Conservation (phyloP, 768 basidiomycete species). For the Arthromyces matolae region DNA sequence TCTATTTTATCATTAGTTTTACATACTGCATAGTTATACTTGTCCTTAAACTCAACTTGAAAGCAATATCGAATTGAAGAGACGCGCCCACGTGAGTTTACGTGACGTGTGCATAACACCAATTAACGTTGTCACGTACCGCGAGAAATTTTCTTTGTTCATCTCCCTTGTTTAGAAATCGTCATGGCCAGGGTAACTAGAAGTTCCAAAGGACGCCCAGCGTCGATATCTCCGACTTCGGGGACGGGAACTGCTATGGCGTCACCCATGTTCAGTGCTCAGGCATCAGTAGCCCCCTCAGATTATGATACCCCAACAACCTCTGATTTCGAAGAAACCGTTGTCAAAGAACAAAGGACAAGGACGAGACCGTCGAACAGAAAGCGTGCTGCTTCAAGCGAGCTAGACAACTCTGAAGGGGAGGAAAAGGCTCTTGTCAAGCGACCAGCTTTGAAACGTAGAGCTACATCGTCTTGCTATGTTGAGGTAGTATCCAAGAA, state of each 20-base stretch:
- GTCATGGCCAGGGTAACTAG: slow-evolving; percentile 34
- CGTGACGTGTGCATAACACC: slow-evolving; percentile 26
- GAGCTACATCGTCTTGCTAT: slow-evolving; percentile 31
- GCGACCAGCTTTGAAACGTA: slow-evolving; percentile 29
- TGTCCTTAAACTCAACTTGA: too few species aligned
- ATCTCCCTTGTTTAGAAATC: slow-evolving; percentile 10
- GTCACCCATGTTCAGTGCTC: slow-evolving; percentile 51
- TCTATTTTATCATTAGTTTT: not conserved
- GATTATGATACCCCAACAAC: slow-evolving; percentile 56
- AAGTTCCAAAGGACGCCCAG: slow-evolving; percentile 26
- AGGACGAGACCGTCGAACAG: slow-evolving; percentile 10
- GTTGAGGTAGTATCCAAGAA: slow-evolving; percentile 28
- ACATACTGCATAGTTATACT: too few species aligned
- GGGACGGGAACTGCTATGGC: slow-evolving; percentile 41
- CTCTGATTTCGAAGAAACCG: slow-evolving; percentile 36
- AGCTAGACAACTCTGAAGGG: slow-evolving; percentile 20
- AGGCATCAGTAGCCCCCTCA: slow-evolving; percentile 37
- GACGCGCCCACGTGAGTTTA: slow-evolving; percentile 25
- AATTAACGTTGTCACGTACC: slow-evolving; percentile 28
- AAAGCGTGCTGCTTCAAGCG: slow-evolving; percentile 26
- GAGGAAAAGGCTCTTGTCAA: slow-evolving; percentile 21
- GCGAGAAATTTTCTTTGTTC: slow-evolving; percentile 23
- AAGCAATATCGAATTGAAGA: not conserved
- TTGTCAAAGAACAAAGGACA: slow-evolving; percentile 17
- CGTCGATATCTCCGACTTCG: slow-evolving; percentile 32